Base-by-base conservation (phyloP, 495 filamentous ascomycete genomes). In the Aspergillus diversus region DNA sequence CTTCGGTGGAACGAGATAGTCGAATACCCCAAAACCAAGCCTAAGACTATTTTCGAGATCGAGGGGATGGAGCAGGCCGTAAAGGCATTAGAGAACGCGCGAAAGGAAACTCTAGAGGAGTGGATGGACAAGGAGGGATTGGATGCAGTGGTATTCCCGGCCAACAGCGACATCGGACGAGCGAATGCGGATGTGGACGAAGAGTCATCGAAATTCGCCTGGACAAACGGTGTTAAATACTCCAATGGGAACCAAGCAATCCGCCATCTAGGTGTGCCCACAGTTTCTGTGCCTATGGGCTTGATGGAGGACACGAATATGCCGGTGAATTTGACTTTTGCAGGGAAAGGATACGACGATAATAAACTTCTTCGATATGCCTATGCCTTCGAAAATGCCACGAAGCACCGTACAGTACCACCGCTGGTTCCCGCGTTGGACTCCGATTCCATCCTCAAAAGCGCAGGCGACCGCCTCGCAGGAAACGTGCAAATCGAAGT, bases 221-320 rank as follows among this genome's bases (percentile, higher is more conserved):
- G 73, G 75, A 69, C 63, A 27, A 75, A 77, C 48, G 75, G 75
- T 1, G 70, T 75, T 13, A 75, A 72, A 15, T 77, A 77, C 47
- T 75, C 75, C 1, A 77, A 75, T 61, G 73, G 75, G 0, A 75
- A 75, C 34, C 56, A 72, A 5, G 69, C 69, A 6, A 73, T 77
- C 31, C 71, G 73, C 17, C 75, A 77, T 57, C 68, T 77, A 0
- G 75, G 75, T 33, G 61, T 77, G 12, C 75, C 75, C 4, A 75
- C 73, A 7, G 63, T 77, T 35, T 76, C 75, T 6, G 68, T 77
- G 12, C 76, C 75, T 0, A 75, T 77, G 75, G 76, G 73, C 15
- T 7, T 77, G 16, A 74, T 75, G 73, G 70, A 73, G 34, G 73
- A 75, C 60, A 75, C 65, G 9, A 56, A 61, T 27, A 75, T 77